These are phyloP conservation scores for Blastocystis sp. DNA, from an alignment of 352 stramenopile species.

Conservation along the genomic window DNA sequence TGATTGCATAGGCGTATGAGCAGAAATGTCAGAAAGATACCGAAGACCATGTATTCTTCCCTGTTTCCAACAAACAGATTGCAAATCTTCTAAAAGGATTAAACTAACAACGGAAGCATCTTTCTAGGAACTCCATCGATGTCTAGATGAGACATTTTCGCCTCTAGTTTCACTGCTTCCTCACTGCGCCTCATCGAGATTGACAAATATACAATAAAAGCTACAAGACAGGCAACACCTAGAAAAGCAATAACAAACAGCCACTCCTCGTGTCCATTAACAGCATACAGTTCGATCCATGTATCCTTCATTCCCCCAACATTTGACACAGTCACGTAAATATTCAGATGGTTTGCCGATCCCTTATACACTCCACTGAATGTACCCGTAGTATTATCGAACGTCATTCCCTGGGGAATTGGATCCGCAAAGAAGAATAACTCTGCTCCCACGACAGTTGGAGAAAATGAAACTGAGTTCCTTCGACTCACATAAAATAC, in stretches of 20 bases:
- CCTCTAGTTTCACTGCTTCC: neutral
- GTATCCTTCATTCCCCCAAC: neutral
- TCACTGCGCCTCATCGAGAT: neutral
- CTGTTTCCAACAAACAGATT: neutral
- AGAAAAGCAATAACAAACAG: neutral
- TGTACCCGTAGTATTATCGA: neutral
- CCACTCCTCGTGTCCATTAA: slow-evolving; percentile 15
- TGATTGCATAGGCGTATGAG: neutral
- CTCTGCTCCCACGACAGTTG: neutral
- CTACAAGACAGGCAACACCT: neutral
- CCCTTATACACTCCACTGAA: neutral
- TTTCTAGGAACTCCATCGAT: neutral
- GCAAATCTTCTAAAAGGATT: neutral
- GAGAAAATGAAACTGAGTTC: neutral
- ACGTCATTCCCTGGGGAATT: neutral
- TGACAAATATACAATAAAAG: neutral
- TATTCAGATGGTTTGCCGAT: neutral
- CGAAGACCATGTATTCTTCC: slow-evolving; percentile 51
- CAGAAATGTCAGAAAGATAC: slow-evolving; percentile 6
- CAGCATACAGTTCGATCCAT: neutral
- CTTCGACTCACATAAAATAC: neutral
- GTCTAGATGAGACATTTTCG: slow-evolving; percentile 38
- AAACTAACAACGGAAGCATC: slow-evolving; percentile 36
- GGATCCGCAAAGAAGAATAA: neutral
- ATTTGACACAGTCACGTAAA: neutral